phyloP scores from a whole-genome alignment of 345 rosid species.

The Murraya koenigii region DNA sequence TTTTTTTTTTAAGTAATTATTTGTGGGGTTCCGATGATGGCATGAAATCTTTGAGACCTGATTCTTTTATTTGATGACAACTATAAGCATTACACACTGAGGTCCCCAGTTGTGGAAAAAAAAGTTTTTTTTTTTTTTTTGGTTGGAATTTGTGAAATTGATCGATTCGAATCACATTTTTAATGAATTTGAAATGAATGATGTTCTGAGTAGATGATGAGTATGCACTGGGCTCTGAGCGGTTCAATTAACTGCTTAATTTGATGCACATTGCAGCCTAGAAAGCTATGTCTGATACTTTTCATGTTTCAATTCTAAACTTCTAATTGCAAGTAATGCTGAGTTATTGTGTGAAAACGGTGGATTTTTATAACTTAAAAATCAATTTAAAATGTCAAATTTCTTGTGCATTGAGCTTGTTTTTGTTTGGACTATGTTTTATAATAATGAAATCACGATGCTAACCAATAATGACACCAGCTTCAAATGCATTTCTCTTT shows the following conservation, averaged over 20 bases:
- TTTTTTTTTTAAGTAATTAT: too few species aligned
- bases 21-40: conserved; percentile 45
- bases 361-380: too few species aligned
- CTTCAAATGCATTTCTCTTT: too few species aligned
- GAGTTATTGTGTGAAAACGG: neutral
- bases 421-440: neutral
- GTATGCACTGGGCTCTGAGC: conserved; percentile 67
- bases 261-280: conserved; percentile 57
- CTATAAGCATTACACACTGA: conserved; percentile 41
- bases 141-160: neutral
- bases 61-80: conserved; percentile 37
- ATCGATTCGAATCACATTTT: neutral
- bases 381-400: too few species aligned
- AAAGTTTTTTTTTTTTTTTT: too few species aligned
- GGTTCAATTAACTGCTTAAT: conserved; percentile 16
- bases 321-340: neutral
- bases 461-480: too few species aligned
- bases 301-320: too few species aligned
- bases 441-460: too few species aligned
- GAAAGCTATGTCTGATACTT: conserved; percentile 49
- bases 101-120: conserved; percentile 23
- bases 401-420: neutral
- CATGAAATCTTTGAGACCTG: conserved; percentile 64
- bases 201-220: conserved; percentile 38
- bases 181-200: neutral